A percentile compares a stretch with the other conserved stretches of the same genome.
phyloP scores from a whole-genome alignment of 176 grass and related monocot species.

The Ensete glaucum region DNA sequence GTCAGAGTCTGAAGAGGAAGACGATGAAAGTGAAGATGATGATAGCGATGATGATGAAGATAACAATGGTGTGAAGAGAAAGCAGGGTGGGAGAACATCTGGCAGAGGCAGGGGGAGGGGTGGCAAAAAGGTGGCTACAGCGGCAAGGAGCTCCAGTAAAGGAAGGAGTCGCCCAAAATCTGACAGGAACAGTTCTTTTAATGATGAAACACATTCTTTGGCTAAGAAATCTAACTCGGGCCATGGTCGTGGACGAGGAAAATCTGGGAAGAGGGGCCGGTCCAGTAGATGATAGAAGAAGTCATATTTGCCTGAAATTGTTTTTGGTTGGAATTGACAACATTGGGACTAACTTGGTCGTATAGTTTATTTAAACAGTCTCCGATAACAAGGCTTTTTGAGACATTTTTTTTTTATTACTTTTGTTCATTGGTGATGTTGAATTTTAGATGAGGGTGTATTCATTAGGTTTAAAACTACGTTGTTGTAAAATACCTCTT shows the following conservation, averaged over 20 bases:
- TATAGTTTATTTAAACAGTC: too few relatives aligned
- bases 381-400: too few relatives aligned
- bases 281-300: conserved; percentile 9
- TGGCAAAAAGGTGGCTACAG: conserved; percentile 30
- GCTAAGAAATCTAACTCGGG: conserved; percentile 32
- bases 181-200: conserved; percentile 11
- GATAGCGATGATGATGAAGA: conserved; percentile 17
- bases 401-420: too few relatives aligned
- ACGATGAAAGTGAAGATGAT: conserved; percentile 15
- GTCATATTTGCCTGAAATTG: background rate
- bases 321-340: background rate
- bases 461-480: too few relatives aligned
- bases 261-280: conserved; percentile 18
- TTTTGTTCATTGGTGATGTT: too few relatives aligned
- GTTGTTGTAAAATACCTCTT: too few relatives aligned
- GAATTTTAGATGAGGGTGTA: too few relatives aligned
- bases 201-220: background rate
- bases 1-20: conserved; percentile 57
- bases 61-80: conserved; percentile 33
- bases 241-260: conserved; percentile 41
- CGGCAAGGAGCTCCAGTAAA: conserved; percentile 34
- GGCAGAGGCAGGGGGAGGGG: conserved; percentile 59
- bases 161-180: conserved; percentile 66
- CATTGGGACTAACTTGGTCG: background rate
- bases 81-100: conserved; percentile 46